Base-by-base conservation (phyloP, 495 filamentous ascomycete genomes). In the Xanthoparmelia taractica region DNA sequence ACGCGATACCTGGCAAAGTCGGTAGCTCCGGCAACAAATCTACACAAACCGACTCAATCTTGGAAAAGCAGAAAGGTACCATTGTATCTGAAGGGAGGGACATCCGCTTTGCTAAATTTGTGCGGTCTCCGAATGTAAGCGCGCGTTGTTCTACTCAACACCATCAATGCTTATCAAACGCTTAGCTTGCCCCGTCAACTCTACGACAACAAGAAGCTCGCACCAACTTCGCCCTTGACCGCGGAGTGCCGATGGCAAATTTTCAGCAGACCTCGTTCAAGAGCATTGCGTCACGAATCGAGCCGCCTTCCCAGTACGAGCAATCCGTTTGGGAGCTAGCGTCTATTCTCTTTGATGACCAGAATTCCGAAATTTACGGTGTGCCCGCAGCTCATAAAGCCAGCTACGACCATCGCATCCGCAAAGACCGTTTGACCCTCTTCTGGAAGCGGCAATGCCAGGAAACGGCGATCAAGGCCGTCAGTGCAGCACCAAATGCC, bases 281-380 rank as follows among this genome's bases (percentile, higher is more conserved):
- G 17, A 68, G 75, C 11, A 69, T 81, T 55, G 68, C 70, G 4
- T 34, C 65, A 33, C 57, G 64, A 41, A 69, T 76, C 13, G 58
- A 61, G n/a, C 63, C 69, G 25, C 70, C 66, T 61, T 70, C 71
- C 50, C 57, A 66, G 23, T 80, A 85, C 59, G 87, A 90, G 64
- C 82, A 84, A 65, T 78, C 79, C 17, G 80, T 85, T 15, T 93
- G 89, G 89, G 77, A 84, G 60, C 79, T 97, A 60, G 87, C 89
- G n/a, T 85, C 87, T 57, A 82, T 96, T 36, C 81, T 98, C 25
- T 97, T 94, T 70, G 92, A 96, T 64, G 82, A 87, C 20, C 72
- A 82, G 11, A 75, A 81, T 43, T 72, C 77, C 55, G 76, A 79
- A 23, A 76, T 77, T 37, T 77, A 77, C 6, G 76, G 71, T 2